Base-by-base conservation (phyloP, 148 eudicot genomes). In the Vaccinium corymbosum region DNA sequence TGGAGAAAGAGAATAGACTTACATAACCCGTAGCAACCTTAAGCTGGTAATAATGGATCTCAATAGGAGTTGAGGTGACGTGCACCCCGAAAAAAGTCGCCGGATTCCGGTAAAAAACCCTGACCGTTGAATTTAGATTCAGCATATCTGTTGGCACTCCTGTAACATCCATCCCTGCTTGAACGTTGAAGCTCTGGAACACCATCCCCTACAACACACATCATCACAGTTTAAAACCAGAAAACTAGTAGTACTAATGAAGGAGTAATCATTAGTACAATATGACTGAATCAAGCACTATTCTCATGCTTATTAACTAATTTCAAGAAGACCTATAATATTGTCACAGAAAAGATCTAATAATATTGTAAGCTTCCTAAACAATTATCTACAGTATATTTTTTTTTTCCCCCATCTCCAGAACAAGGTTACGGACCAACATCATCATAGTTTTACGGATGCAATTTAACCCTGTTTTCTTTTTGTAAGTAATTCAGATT, bases 1-100 rank as follows among this genome's bases (percentile, higher is more conserved):
- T 14, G 80, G 42, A 53, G 42, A 81, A 73, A 62, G 42, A 53
- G 42, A 81, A 73, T 0, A 22, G 15, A 80, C 85, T 87, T 87
- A 94, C 98, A 85, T 87, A 86, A 49, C 97, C 98, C 71, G 91
- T 83, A 66, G 97, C 97, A 59, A 93, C 27, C 64, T 84, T 83
- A 80, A 91, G 93, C 84, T 89, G 83, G 75, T 80, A 91, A 85
- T 93, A 90, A 84, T 87, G 87, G 70, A 95, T 90, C 50, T 93
- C 82, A n/a, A 91, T 72, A 0, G 95, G 94, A 17, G 93, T 87
- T 9, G 94, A 87, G n/a, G 97, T 88, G 81, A 95, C 98, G 68
- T 95, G 97, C 49, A 93, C 91, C 10, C 98, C 97, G 57, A 95
- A 95, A 81, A 95, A 95, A n/a, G 94, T 95, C 53, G 90, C 94